Evolutionary conservation across 192 early-diverging fungal genomes (phyloP).

Genomic region (Coemansia sp.): DNA sequence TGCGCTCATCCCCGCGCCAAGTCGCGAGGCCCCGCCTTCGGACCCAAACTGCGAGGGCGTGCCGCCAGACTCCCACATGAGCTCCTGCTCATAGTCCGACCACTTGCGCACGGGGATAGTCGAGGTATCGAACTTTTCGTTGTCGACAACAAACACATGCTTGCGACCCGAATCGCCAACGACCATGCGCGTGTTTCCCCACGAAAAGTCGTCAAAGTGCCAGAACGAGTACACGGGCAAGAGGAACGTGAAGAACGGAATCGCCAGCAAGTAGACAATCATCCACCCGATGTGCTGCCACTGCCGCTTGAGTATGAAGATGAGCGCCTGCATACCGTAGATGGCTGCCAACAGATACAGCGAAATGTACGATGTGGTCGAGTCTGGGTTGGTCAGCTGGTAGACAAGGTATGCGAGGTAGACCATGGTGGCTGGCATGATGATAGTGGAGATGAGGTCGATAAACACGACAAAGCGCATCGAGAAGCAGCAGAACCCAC

Average conservation of each 20-base stretch:
- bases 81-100: constrained; percentile 76
- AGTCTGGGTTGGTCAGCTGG: constrained; percentile 56
- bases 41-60: constrained; percentile 42
- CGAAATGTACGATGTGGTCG: constrained; percentile 73
- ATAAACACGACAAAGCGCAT: constrained; percentile 96
- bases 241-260: constrained; percentile 83
- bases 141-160: constrained; percentile 66
- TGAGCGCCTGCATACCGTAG: constrained; percentile 86
- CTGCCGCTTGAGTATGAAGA: constrained; percentile 85
- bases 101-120: constrained; percentile 75
- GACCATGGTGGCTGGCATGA: constrained; percentile 87
- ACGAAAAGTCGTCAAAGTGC: constrained; percentile 99
- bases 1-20: constrained; percentile 28
- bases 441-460: constrained; percentile 89
- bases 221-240: constrained; percentile 93
- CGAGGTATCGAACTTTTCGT: constrained; percentile 76
- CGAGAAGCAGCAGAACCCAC: constrained; percentile 96
- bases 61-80: constrained; percentile 36
- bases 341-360: constrained; percentile 81
- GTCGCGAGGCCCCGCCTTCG: constrained; percentile 40
- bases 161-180: constrained; percentile 83
- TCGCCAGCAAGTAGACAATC: constrained; percentile 90
- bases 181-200: constrained; percentile 95
- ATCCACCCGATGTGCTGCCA: constrained; percentile 96
- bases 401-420: constrained; percentile 90